These are phyloP conservation scores for Cryptosporidium muris DNA, from an alignment of 169 alveolate species.

Conservation along the genomic window DNA sequence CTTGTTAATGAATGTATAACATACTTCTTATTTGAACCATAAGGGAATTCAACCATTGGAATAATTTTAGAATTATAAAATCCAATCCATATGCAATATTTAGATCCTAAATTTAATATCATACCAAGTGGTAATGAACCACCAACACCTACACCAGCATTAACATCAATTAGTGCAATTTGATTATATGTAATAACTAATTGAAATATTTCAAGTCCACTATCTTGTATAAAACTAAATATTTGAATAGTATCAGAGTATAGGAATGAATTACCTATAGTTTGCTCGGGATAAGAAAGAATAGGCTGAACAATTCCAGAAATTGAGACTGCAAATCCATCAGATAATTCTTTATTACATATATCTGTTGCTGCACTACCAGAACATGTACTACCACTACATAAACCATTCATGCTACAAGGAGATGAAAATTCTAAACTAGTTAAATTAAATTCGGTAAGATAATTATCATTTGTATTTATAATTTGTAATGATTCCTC, in stretches of 20 bases:
- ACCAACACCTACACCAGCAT: neutral
- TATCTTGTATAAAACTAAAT: conserved; percentile 25
- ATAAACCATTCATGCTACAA: conserved; percentile 10
- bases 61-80: conserved; percentile 4
- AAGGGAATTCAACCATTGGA: conserved; percentile 32
- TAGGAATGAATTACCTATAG: conserved; percentile 30
- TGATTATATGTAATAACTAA: conserved; percentile 29
- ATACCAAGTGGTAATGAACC: conserved; percentile 32
- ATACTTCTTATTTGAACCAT: conserved; percentile 22
- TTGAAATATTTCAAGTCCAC: conserved; percentile 34
- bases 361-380: conserved; percentile 22
- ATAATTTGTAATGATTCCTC: neutral
- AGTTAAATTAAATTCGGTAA: neutral
- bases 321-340: conserved; percentile 42
- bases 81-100: conserved; percentile 25
- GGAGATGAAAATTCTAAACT: conserved; percentile 32
- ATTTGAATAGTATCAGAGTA: conserved; percentile 23
- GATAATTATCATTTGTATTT: neutral
- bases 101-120: conserved; percentile 24
- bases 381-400: neutral
- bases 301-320: conserved; percentile 51
- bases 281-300: conserved; percentile 11
- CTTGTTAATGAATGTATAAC: neutral
- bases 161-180: neutral
- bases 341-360: neutral